These are phyloP conservation scores for Codiaeum variegatum DNA, from an alignment of 441 rosid species.

Conservation along the genomic window DNA sequence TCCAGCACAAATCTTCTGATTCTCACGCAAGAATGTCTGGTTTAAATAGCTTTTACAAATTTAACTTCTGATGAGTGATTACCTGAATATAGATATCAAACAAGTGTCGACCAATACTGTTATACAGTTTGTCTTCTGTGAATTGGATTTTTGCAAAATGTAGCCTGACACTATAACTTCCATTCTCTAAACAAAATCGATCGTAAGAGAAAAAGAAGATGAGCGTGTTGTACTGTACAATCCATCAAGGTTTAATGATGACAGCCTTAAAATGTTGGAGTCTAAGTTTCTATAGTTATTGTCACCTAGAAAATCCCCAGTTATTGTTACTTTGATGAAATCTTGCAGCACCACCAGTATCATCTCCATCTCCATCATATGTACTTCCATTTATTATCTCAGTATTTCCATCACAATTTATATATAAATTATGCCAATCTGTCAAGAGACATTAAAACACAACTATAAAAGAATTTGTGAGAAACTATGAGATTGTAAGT, in stretches of 20 bases:
- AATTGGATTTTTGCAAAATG: conserved; percentile 61
- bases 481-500: background rate
- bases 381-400: conserved; percentile 21
- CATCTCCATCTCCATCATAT: conserved; percentile 31
- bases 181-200: conserved; percentile 54
- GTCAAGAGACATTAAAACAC: conserved; percentile 8
- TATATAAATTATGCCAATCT: conserved; percentile 28
- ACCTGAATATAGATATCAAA: conserved; percentile 73
- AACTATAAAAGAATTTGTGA: background rate
- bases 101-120: conserved; percentile 51
- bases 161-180: conserved; percentile 43
- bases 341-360: conserved; percentile 23
- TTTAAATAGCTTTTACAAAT: background rate
- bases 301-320: conserved; percentile 38
- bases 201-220: conserved; percentile 56
- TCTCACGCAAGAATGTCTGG: background rate
- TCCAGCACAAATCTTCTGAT: background rate
- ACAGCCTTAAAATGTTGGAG: conserved; percentile 1
- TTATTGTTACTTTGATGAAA: conserved; percentile 9
- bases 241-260: conserved; percentile 32
- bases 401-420: conserved; percentile 37
- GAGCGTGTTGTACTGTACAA: conserved; percentile 47
- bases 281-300: conserved; percentile 15
- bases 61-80: background rate
- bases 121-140: conserved; percentile 36